Conservation (phyloP, 768 basidiomycete genomes). For the Naganishia onofrii region DNA sequence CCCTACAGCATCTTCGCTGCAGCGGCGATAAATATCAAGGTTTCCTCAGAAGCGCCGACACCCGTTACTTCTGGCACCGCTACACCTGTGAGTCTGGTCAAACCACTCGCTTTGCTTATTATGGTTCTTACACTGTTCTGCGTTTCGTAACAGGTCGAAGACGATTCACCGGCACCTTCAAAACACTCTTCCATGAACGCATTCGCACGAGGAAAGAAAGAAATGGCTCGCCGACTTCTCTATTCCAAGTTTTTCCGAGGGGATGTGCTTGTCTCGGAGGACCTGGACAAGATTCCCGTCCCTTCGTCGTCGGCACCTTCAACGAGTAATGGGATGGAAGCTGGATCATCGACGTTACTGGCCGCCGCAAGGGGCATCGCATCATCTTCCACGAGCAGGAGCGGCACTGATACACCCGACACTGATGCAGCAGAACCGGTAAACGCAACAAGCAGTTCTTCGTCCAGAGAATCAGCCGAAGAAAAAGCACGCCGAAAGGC, state of each 20-base stretch:
- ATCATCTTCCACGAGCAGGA: background rate
- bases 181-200: slow-evolving; percentile 44
- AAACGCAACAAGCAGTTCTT: background rate
- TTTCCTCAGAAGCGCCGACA: slow-evolving; percentile 47
- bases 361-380: slow-evolving; percentile 1
- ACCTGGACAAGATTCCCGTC: slow-evolving; percentile 3
- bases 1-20: slow-evolving; percentile 68
- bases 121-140: too few relatives aligned
- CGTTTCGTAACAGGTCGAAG: slow-evolving; percentile 30
- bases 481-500: slow-evolving; percentile 34
- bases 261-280: slow-evolving; percentile 54
- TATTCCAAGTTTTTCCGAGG: slow-evolving; percentile 82
- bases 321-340: background rate
- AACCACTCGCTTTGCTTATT: background rate
- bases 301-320: background rate
- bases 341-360: background rate
- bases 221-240: slow-evolving; percentile 69
- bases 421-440: background rate
- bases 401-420: background rate
- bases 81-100: slow-evolving; percentile 50
- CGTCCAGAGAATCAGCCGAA: slow-evolving; percentile 26
- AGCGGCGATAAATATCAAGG: slow-evolving; percentile 76
- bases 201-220: slow-evolving; percentile 62
- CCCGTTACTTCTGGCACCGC: slow-evolving; percentile 24
- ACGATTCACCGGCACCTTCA: slow-evolving; percentile 22